Conservation (phyloP, 805 yeast species). For the Metschnikowia lochheadii region DNA sequence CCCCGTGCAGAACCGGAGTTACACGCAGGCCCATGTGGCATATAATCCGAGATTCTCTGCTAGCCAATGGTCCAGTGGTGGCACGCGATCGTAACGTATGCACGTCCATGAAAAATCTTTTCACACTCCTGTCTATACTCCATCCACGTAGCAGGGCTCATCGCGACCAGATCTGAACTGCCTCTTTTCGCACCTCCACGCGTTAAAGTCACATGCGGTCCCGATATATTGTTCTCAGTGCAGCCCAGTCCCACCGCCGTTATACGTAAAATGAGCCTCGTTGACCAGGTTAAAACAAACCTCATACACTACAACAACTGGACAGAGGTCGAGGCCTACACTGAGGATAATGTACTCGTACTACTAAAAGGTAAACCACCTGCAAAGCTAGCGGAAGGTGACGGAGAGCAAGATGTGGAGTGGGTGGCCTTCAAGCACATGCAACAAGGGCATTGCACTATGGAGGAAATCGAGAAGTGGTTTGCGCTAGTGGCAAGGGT, state of each 20-base stretch:
- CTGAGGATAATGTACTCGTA: constrained; percentile 7
- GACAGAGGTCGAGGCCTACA: constrained; percentile 30
- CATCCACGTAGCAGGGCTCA: neutral
- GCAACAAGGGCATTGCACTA: constrained; percentile 25
- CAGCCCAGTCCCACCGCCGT: neutral
- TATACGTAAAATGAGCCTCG: constrained; percentile 15
- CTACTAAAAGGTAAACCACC: constrained; percentile 34
- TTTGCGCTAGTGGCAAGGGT: constrained; percentile 29
- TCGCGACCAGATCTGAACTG: neutral
- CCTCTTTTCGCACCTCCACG: constrained; percentile 1
- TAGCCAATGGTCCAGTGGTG: neutral
- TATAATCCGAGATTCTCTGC: neutral
- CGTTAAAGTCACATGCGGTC: neutral
- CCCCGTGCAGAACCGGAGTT: neutral
- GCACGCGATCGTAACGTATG: neutral
- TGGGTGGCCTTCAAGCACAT: constrained; percentile 41
- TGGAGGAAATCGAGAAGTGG: constrained; percentile 36
- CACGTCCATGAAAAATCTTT: constrained; percentile 1
- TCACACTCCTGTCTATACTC: constrained; percentile 1
- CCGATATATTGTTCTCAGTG: neutral
- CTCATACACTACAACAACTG: constrained; percentile 45
- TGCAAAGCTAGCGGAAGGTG: constrained; percentile 21
- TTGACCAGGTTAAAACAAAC: constrained; percentile 36
- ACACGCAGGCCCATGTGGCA: neutral
- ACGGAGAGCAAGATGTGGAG: constrained; percentile 20